Percentiles rank a stretch among this genome's conserved stretches.
Conservation (phyloP, 805 yeast species). For the Lipomyces yamadae region DNA sequence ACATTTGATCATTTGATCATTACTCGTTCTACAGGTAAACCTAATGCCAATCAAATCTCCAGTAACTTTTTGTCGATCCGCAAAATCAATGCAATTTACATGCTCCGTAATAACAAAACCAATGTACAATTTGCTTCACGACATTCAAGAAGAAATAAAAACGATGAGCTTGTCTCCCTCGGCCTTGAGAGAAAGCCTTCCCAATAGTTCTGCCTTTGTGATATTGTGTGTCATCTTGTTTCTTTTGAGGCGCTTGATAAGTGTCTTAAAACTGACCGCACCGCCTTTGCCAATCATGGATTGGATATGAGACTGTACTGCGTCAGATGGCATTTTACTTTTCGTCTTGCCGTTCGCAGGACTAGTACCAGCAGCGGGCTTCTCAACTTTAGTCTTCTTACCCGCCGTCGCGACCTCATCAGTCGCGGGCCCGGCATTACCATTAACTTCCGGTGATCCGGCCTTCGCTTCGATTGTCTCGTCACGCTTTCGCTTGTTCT, state of each 20-base stretch:
- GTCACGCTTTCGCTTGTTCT: conserved; percentile 21
- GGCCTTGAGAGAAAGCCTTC: conserved; percentile 9
- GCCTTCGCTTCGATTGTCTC: conserved; percentile 38
- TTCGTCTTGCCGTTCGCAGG: conserved; percentile 9
- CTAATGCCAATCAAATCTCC: not conserved
- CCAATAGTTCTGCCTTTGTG: conserved; percentile 23
- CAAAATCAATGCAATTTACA: not conserved
- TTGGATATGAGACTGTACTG: not conserved
- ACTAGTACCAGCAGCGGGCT: not conserved
- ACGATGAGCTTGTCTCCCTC: conserved; percentile 20
- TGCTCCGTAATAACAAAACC: not conserved
- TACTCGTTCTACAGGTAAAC: not conserved
- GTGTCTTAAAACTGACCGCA: conserved; percentile 11
- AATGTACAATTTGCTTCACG: not conserved
- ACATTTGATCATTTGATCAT: conserved; percentile 2
- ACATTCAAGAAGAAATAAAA: conserved; percentile 8
- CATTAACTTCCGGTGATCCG: conserved; percentile 33
- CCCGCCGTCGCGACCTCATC: not conserved
- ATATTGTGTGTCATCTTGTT: conserved; percentile 17
- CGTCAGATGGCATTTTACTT: conserved; percentile 1
- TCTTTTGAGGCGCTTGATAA: conserved; percentile 19
- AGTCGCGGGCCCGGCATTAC: conserved; percentile 13
- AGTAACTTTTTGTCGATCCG: conserved; percentile 3
- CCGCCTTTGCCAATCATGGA: not conserved
- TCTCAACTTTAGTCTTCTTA: conserved; percentile 11